Evolutionary conservation across 2,329 filamentous ascomycete genomes (phyloP).

Genomic region (Amesomyces nigricolor): DNA sequence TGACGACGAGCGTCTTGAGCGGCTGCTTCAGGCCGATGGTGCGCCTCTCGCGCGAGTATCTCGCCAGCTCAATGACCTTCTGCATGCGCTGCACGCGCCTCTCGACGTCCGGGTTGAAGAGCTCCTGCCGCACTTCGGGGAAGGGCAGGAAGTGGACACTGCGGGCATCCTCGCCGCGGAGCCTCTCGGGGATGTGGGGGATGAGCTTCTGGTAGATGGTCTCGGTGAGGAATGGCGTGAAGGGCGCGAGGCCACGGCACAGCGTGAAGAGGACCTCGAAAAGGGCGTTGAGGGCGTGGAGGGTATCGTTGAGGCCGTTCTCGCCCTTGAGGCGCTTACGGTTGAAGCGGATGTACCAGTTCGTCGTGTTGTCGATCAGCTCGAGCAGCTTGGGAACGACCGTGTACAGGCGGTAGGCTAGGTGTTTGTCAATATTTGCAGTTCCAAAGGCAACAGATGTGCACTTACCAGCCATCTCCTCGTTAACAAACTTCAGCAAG

Average conservation of each 20-base stretch:
- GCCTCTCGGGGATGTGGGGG: constrained; percentile 70
- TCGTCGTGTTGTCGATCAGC: constrained; percentile 92
- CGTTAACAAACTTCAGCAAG: constrained; percentile 82
- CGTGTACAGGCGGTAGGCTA: constrained; percentile 75
- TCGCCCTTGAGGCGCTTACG: constrained; percentile 86
- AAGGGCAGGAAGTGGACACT: constrained; percentile 91
- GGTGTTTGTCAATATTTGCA: constrained; percentile 14
- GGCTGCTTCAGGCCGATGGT: constrained; percentile 86
- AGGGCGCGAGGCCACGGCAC: constrained; percentile 81
- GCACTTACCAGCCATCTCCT: constrained; percentile 74
- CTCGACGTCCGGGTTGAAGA: constrained; percentile 83
- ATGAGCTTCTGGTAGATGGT: constrained; percentile 84
- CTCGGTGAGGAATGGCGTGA: constrained; percentile 92
- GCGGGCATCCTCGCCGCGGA: constrained; percentile 63
- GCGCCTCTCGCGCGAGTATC: constrained; percentile 79
- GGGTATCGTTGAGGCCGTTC: constrained; percentile 76
- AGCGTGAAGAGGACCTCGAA: constrained; percentile 92
- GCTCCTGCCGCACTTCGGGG: constrained; percentile 79
- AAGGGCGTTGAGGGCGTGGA: constrained; percentile 85
- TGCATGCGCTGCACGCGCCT: constrained; percentile 88
- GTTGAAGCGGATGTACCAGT: constrained; percentile 98
- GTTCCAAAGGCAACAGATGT: background rate
- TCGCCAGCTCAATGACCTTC: constrained; percentile 84
- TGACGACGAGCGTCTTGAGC: constrained; percentile 80
- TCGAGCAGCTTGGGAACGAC: constrained; percentile 79